Conservation (phyloP, 305 asterid species). For the Fraxinus albicans region DNA sequence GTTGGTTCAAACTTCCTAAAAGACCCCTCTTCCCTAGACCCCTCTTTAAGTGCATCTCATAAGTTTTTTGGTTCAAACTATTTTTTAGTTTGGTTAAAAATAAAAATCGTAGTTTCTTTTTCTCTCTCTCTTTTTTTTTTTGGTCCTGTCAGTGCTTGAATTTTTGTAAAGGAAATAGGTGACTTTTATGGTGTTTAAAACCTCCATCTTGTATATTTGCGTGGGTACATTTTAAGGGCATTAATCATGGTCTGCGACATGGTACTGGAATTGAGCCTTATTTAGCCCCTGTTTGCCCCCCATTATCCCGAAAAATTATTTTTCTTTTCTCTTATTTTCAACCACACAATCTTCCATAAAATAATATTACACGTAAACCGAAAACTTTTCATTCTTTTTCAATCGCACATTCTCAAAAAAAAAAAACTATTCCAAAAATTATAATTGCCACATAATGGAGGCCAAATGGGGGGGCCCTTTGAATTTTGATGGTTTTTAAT, state of each 20-base stretch:
- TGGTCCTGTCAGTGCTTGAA: not conserved
- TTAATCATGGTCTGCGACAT: not conserved
- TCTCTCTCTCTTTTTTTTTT: not conserved
- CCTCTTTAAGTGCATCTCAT: too few relatives aligned
- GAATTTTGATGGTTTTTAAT: conserved; percentile 5
- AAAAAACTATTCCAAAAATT: too few relatives aligned
- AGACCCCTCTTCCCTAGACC: not conserved
- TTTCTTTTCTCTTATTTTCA: too few relatives aligned
- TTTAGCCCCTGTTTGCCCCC: too few relatives aligned
- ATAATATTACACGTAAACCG: too few relatives aligned
- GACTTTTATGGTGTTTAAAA: not conserved
- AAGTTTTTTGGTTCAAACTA: too few relatives aligned
- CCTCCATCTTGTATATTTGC: not conserved
- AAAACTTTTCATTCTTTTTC: too few relatives aligned
- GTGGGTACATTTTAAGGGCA: not conserved
- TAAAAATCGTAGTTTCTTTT: not conserved
- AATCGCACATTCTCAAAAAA: too few relatives aligned
- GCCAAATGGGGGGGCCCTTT: not conserved
- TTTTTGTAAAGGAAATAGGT: not conserved
- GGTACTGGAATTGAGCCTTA: not conserved
- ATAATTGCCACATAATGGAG: too few relatives aligned
- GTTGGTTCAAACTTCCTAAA: not conserved
- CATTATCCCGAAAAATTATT: too few relatives aligned
- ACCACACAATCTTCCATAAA: too few relatives aligned
- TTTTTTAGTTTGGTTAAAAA: too few relatives aligned